Evolutionary conservation across 164 flowering plant genomes (phyloP).

Genomic region (Dillenia turbinata): DNA sequence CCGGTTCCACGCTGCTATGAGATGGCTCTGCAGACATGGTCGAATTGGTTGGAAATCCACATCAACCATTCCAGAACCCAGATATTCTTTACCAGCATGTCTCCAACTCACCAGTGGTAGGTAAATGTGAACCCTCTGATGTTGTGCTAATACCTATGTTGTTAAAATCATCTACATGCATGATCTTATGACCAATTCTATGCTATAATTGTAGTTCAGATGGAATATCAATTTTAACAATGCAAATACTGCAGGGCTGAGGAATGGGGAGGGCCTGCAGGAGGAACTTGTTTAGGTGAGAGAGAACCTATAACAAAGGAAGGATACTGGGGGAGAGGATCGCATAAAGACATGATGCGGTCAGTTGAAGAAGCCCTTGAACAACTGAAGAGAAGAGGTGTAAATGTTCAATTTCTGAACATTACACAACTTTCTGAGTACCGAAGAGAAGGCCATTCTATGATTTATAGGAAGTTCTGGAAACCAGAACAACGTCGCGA

Average conservation of each 20-base stretch:
- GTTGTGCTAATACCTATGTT: too few relatives aligned
- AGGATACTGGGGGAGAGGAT: constrained; percentile 38
- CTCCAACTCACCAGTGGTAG: constrained; percentile 56
- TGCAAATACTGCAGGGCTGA: constrained; percentile 36
- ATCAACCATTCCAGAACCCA: constrained; percentile 42
- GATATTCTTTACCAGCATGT: constrained; percentile 59
- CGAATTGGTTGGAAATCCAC: constrained; percentile 65
- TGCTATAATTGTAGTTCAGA: too few relatives aligned
- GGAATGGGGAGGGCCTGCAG: constrained; percentile 43
- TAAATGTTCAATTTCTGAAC: constrained; percentile 49
- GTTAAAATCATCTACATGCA: too few relatives aligned
- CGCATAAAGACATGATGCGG: constrained; percentile 44
- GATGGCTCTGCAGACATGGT: constrained; percentile 72
- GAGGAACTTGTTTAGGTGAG: constrained; percentile 52
- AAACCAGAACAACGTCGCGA: constrained; percentile 36
- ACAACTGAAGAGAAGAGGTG: constrained; percentile 34
- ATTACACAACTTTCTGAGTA: constrained; percentile 76
- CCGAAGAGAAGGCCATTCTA: constrained; percentile 77
- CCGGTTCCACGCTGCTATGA: constrained; percentile 45
- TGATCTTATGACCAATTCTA: too few relatives aligned
- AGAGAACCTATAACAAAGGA: constrained; percentile 37
- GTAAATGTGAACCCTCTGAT: too few relatives aligned
- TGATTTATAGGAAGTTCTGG: constrained; percentile 61
- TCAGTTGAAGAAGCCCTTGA: constrained; percentile 30
- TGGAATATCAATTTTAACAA: too few relatives aligned